phyloP scores from a whole-genome alignment of 2,329 filamentous ascomycete species.

The Leptographium flavum region DNA sequence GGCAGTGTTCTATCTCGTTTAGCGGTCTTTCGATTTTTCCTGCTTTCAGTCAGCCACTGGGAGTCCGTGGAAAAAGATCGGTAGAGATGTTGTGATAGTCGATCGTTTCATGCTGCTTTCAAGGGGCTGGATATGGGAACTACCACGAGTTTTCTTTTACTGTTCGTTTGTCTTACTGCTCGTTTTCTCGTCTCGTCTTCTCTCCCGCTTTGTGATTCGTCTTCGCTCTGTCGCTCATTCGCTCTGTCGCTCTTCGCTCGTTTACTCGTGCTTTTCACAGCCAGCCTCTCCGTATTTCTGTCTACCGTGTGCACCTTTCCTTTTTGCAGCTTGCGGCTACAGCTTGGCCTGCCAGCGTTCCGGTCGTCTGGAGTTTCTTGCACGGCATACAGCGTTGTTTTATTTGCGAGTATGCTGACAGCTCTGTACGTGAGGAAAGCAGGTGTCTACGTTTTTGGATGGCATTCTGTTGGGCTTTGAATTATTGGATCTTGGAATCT shows the following conservation, averaged over 20 bases:
- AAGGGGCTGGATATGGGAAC: slow-evolving; percentile 5
- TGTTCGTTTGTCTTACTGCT: not conserved
- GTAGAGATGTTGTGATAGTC: slow-evolving; percentile 5
- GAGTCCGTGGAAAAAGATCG: slow-evolving; percentile 6
- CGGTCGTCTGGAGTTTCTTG: no score
- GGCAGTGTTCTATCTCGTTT: slow-evolving; percentile 1
- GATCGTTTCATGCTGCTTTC: slow-evolving; percentile 5
- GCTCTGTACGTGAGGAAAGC: no score
- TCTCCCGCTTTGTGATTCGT: no score
- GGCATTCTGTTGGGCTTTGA: no score
- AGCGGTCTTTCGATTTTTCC: slow-evolving; percentile 2
- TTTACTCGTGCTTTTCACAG: not conserved
- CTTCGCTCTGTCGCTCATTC: no score
- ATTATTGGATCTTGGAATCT: no score
- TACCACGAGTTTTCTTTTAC: slow-evolving; percentile 3
- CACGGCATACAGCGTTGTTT: no score
- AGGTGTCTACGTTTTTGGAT: no score
- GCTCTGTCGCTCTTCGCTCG: not conserved
- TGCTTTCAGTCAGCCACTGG: not conserved
- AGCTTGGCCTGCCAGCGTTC: no score
- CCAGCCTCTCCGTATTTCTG: no score
- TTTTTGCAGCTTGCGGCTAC: no score
- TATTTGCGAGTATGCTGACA: no score
- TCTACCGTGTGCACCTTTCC: not conserved
- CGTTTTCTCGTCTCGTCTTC: not conserved